phyloP scores from a whole-genome alignment of 305 asterid genomes.

The Fraxinus ornus region DNA sequence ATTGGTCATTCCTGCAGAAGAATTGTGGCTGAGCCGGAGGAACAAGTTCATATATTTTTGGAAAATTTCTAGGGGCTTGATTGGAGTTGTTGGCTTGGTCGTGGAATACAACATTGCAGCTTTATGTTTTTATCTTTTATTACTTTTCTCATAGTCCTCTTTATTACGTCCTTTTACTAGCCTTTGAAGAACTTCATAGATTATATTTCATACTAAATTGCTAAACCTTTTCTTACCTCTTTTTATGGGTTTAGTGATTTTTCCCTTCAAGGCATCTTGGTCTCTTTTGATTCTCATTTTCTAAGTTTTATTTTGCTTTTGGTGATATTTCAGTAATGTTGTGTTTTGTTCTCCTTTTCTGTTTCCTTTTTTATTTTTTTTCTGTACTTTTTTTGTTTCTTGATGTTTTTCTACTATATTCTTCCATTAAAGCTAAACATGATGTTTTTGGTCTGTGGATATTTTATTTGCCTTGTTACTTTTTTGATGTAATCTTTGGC shows the following conservation, averaged over 20 bases:
- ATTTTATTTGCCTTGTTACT: conserved; percentile 5
- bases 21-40: conserved; percentile 18
- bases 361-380: neutral
- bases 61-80: conserved; percentile 8
- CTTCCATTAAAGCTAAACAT: conserved; percentile 6
- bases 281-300: conserved; percentile 8
- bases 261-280: conserved; percentile 15
- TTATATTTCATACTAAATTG: conserved; percentile 10
- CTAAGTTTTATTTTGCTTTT: conserved; percentile 12
- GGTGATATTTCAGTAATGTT: neutral
- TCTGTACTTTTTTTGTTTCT: conserved; percentile 3
- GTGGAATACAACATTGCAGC: conserved; percentile 16
- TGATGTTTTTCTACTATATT: conserved; percentile 4
- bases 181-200: conserved; percentile 15
- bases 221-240: neutral
- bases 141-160: conserved; percentile 21
- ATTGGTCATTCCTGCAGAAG: conserved; percentile 41
- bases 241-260: conserved; percentile 22
- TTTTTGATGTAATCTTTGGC: neutral
- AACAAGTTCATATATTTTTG: conserved; percentile 22
- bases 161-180: conserved; percentile 16
- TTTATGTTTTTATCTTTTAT: conserved; percentile 7
- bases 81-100: conserved; percentile 18
- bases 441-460: conserved; percentile 11
- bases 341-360: neutral